A percentile compares a stretch with the other conserved stretches of the same genome.
These are phyloP conservation scores for Schizochytrium sp. DNA, from an alignment of 108 stramenopile genomes.

Conservation along the genomic window DNA sequence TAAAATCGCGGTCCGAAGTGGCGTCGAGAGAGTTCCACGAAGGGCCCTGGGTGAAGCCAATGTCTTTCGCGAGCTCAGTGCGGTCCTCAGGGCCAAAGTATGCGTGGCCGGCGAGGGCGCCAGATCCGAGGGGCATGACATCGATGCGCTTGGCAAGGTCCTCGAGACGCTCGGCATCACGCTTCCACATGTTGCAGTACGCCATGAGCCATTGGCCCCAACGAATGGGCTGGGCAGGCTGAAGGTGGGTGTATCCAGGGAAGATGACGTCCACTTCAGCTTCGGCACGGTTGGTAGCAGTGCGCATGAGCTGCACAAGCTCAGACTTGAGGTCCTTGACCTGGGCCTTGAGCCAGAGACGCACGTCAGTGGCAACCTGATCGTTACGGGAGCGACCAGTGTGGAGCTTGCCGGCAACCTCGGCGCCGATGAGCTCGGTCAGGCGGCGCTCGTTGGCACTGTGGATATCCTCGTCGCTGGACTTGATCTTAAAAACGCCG, in stretches of 20 bases:
- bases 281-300: conserved; percentile 81
- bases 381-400: conserved; percentile 97
- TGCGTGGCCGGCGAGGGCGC: conserved; percentile 97
- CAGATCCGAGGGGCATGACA: conserved; percentile 92
- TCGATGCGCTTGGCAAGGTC: conserved; percentile 90
- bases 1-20: conserved; percentile 98
- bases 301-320: conserved; percentile 79
- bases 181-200: conserved; percentile 87
- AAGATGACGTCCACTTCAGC: conserved; percentile 91
- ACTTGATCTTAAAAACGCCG: conserved; percentile 86
- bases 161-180: conserved; percentile 92
- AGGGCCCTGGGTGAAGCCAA: conserved; percentile 90
- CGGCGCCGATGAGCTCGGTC: conserved; percentile 92
- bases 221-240: conserved; percentile 94
- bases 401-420: conserved; percentile 93
- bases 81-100: conserved; percentile 92
- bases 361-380: conserved; percentile 96
- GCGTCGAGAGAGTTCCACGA: conserved; percentile 94
- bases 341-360: conserved; percentile 91
- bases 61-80: conserved; percentile 86
- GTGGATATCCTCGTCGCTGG: conserved; percentile 99
- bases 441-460: conserved; percentile 99
- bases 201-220: conserved; percentile 96
- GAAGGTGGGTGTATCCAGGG: conserved; percentile 99
- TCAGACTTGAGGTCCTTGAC: conserved; percentile 73